Conservation (phyloP, 345 rosid genomes). For the Pugionium cornutum region DNA sequence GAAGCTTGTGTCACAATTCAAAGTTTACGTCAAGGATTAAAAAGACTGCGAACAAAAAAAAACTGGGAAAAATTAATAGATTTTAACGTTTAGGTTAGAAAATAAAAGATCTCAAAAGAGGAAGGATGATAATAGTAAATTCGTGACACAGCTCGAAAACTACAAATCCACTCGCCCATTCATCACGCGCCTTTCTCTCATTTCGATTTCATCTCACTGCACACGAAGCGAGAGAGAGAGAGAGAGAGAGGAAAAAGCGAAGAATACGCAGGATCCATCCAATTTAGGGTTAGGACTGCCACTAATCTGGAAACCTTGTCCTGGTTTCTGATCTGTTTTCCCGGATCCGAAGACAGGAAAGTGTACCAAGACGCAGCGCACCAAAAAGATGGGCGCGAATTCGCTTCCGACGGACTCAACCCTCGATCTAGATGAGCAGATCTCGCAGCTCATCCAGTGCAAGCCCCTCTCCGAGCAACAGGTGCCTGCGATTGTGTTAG, state of each 20-base stretch:
- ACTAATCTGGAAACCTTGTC: slow-evolving; percentile 48
- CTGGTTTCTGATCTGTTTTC: slow-evolving; percentile 32
- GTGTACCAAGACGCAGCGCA: background rate
- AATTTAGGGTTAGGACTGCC: slow-evolving; percentile 58
- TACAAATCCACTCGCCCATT: slow-evolving; percentile 36
- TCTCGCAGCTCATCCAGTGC: slow-evolving; percentile 89
- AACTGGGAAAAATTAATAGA: no score
- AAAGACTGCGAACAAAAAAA: no score
- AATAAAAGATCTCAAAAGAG: no score
- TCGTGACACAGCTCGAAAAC: background rate
- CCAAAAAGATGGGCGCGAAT: slow-evolving; percentile 63
- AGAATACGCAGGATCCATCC: slow-evolving; percentile 40
- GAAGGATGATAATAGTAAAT: slow-evolving; percentile 20
- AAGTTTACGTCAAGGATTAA: no score
- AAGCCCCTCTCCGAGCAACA: slow-evolving; percentile 83
- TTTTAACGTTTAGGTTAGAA: no score
- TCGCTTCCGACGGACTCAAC: slow-evolving; percentile 60
- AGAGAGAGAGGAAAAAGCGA: slow-evolving; percentile 21
- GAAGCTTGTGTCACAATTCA: no score
- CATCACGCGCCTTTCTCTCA: slow-evolving; percentile 42
- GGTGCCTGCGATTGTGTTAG: slow-evolving; percentile 40
- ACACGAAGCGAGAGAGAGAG: slow-evolving; percentile 31
- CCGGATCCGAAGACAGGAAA: slow-evolving; percentile 13
- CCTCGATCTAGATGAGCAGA: slow-evolving; percentile 32
- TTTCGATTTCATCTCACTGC: slow-evolving; percentile 34